A percentile compares a stretch with the other conserved stretches of the same genome.
Conservation (phyloP, 441 rosid species). For the Pelargonium citronellum region DNA sequence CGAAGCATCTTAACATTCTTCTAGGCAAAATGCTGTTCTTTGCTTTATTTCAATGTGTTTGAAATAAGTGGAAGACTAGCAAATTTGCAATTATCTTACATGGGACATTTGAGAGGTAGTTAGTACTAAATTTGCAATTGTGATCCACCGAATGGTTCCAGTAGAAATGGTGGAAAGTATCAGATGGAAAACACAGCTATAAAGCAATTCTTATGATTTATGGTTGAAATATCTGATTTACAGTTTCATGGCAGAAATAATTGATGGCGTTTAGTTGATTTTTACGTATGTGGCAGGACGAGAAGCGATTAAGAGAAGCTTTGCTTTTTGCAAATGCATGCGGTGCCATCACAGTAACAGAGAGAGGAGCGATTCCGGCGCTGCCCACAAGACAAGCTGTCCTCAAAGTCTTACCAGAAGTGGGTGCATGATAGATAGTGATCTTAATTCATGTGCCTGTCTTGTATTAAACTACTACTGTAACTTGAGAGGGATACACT, state of each 20-base stretch:
- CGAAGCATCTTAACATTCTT: no score
- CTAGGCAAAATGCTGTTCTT: no score
- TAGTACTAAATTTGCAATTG: background rate
- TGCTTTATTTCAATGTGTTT: background rate
- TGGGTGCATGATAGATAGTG: background rate
- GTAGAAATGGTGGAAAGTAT: background rate
- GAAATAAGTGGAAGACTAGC: background rate
- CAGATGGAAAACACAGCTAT: background rate
- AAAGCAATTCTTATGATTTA: background rate
- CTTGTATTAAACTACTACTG: no score
- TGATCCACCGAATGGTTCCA: background rate
- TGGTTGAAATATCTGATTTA: background rate
- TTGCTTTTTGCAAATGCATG: conserved; percentile 77
- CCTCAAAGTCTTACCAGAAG: conserved; percentile 31
- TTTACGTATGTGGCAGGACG: conserved; percentile 47
- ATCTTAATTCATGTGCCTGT: no score
- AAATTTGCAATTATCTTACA: background rate
- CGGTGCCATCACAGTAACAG: conserved; percentile 74
- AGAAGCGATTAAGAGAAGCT: conserved; percentile 67
- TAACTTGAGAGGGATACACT: no score
- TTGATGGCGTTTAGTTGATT: background rate
- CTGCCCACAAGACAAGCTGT: conserved; percentile 71
- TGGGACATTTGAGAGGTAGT: background rate
- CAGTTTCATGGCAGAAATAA: background rate
- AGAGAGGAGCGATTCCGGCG: conserved; percentile 92